Conservation (phyloP, 371 early-diverging fungal species). For the Mucor racemosus region DNA sequence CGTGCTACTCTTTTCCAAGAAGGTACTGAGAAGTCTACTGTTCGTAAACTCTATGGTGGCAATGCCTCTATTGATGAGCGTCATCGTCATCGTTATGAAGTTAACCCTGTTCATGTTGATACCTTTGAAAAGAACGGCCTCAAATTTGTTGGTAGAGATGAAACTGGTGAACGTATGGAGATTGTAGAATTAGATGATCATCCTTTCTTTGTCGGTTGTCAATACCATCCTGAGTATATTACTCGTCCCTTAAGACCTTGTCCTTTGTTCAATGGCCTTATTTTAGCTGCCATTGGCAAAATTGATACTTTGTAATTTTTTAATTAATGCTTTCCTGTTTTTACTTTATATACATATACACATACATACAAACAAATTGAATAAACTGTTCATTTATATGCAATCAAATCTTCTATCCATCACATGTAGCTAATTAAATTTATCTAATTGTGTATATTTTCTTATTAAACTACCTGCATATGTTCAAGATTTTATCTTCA, state of each 20-base stretch:
- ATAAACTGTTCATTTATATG: not conserved
- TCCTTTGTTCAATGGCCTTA: constrained; percentile 93
- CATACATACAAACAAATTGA: constrained; percentile 1
- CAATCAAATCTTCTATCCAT: no score
- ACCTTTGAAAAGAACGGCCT: constrained; percentile 88
- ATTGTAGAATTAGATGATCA: constrained; percentile 93
- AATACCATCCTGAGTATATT: constrained; percentile 99
- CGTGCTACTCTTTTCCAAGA: constrained; percentile 87
- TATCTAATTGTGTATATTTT: no score
- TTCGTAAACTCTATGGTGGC: constrained; percentile 76
- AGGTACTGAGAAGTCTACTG: constrained; percentile 59
- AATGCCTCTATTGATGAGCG: constrained; percentile 82
- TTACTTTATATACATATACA: constrained; percentile 13
- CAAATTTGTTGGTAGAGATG: constrained; percentile 92
- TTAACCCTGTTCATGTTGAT: constrained; percentile 86
- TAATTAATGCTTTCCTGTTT: constrained; percentile 23
- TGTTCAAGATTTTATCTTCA: no score
- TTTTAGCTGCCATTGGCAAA: constrained; percentile 78
- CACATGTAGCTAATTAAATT: no score
- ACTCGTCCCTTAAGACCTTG: constrained; percentile 94
- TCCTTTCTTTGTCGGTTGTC: constrained; percentile 97
- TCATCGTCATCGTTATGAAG: constrained; percentile 99
- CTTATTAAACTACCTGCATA: no score
- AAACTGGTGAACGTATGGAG: constrained; percentile 96
- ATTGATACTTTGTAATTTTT: constrained; percentile 34